Base-by-base conservation (phyloP, 805 yeast species). In the Wickerhamiella kurtzmanii region DNA sequence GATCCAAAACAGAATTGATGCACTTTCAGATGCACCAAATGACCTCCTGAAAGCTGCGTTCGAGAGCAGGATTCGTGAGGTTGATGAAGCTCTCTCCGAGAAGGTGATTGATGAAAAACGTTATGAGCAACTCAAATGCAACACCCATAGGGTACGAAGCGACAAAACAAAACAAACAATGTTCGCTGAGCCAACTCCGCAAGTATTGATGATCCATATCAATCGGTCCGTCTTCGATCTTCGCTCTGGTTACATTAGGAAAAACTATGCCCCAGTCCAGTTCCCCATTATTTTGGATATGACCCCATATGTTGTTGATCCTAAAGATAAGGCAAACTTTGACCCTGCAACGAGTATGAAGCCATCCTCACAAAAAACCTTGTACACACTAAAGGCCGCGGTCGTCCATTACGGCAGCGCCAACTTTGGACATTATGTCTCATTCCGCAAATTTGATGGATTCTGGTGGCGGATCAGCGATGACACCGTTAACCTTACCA, bases 381-480 rank as follows among this genome's bases (percentile, higher is more conserved):
- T 51, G 44, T 89, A 89, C 62, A 72, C 77, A 37, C 70, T 89
- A 51, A 83, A 83, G 59, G 84, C 96, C 0, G 92, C 84, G 1
- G 83, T 89, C 41, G 79, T 89, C 1, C 98, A 89, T 63, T 88
- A 81, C 61, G 98, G 98, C 43, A 82, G 95, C 1, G 96, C 92
- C 57, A 87, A 89, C 57, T 92, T 86, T 61, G 98, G 98, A n/a
- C 98, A 89, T 63, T 89, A 89, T 60, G 83, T 89, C 50, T 86
- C 94, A 38, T 89, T 75, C 66, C 76, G 96, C 58, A 80, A 77
- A 57, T 73, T 68, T 48, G 74, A 94, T 54, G 92, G 88, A 2
- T 72, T 77, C 9, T 89, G 98, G 98, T 88, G 96, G 95, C 75
- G 95, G 60, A 80, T 88, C 17, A 81, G 92, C 56, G 98, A 92